Evolutionary conservation across 176 grass and related monocot species (phyloP).

Genomic region (Pontederia paniculata): DNA sequence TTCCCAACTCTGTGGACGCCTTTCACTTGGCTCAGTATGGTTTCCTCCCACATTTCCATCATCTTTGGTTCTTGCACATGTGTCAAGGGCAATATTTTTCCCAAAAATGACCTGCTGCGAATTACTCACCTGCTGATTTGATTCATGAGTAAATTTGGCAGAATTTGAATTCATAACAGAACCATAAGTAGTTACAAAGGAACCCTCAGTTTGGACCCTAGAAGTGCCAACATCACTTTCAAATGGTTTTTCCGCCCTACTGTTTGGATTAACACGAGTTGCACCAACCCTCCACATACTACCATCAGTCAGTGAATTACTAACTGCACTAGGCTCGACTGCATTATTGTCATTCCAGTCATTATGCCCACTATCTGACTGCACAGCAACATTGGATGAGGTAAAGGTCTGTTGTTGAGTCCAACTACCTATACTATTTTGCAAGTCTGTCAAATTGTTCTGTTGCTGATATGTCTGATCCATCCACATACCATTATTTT

Average conservation of each 20-base stretch:
- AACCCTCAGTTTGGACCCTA: constrained; percentile 24
- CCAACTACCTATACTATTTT: constrained; percentile 48
- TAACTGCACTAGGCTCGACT: constrained; percentile 34
- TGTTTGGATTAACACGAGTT: constrained; percentile 35
- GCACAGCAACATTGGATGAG: constrained; percentile 40
- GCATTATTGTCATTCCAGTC: constrained; percentile 45
- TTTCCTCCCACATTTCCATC: neutral
- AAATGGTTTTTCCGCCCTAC: constrained; percentile 26
- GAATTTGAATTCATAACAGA: constrained; percentile 31
- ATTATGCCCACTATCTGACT: constrained; percentile 53
- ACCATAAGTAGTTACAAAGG: constrained; percentile 26
- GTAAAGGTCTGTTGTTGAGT: constrained; percentile 42
- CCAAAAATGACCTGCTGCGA: constrained; percentile 6
- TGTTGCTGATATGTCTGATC: constrained; percentile 39
- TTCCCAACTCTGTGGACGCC: constrained; percentile 38
- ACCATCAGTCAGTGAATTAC: constrained; percentile 26
- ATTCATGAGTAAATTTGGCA: constrained; percentile 32
- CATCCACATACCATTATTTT: constrained; percentile 41
- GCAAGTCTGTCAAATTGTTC: constrained; percentile 29
- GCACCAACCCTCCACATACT: constrained; percentile 40
- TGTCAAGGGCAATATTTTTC: neutral
- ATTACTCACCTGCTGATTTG: constrained; percentile 4
- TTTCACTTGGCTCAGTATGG: constrained; percentile 15
- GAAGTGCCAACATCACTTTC: constrained; percentile 36
- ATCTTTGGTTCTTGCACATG: neutral